Evolutionary conservation across 2,329 filamentous ascomycete genomes (phyloP).

Genomic region (Pleochaeta shiraiana): DNA sequence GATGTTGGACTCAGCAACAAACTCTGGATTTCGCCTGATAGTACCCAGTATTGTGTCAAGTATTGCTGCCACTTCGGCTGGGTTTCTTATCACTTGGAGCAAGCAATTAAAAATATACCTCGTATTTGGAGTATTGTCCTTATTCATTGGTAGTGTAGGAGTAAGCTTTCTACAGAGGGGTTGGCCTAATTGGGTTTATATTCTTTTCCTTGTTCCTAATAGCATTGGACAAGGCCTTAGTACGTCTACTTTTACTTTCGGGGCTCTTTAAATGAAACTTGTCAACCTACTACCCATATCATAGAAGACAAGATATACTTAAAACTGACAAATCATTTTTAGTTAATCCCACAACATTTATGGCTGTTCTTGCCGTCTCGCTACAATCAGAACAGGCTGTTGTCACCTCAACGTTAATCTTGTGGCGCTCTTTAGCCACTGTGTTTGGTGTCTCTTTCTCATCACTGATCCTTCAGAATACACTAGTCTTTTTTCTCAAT

Average conservation of each 20-base stretch:
- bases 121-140: slow-evolving; percentile 25
- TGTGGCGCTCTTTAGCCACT: slow-evolving; percentile 49
- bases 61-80: slow-evolving; percentile 31
- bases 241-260: slow-evolving; percentile 3
- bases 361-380: slow-evolving; percentile 37
- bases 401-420: slow-evolving; percentile 44
- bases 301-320: too few relatives aligned
- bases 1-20: slow-evolving; percentile 43
- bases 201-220: slow-evolving; percentile 33
- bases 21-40: slow-evolving; percentile 50
- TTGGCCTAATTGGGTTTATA: slow-evolving; percentile 30
- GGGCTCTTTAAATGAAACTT: too few relatives aligned
- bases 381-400: slow-evolving; percentile 41
- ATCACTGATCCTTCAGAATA: slow-evolving; percentile 53
- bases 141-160: slow-evolving; percentile 28
- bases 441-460: slow-evolving; percentile 54
- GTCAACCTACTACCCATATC: too few relatives aligned
- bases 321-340: too few relatives aligned
- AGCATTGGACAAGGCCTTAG: slow-evolving; percentile 37
- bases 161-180: slow-evolving; percentile 28
- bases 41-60: slow-evolving; percentile 37
- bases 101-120: slow-evolving; percentile 37
- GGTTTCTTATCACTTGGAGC: slow-evolving; percentile 38
- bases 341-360: slow-evolving; percentile 38
- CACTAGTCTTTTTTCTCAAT: slow-evolving; percentile 36